These are phyloP conservation scores for Xenosphaeropsis pyriputrescens DNA, from an alignment of 2,329 filamentous ascomycete genomes.

Conservation along the genomic window DNA sequence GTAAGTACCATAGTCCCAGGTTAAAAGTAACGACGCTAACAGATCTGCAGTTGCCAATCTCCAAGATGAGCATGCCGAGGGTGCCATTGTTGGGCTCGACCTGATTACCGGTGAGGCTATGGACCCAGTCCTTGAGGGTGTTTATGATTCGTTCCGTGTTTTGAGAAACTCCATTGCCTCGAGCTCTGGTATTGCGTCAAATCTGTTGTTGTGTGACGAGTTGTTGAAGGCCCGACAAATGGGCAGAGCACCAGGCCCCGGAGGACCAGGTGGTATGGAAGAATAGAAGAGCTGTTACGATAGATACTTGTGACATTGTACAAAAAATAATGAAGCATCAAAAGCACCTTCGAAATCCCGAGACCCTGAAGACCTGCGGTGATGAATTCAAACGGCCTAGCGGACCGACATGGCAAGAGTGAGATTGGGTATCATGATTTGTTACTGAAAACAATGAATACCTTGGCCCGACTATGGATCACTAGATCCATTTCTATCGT, in stretches of 20 bases:
- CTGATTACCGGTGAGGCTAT: slow-evolving; percentile 80
- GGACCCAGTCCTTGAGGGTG: slow-evolving; percentile 84
- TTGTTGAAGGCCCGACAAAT: slow-evolving; percentile 96
- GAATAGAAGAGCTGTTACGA: slow-evolving; percentile 16
- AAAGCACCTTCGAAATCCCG: background rate
- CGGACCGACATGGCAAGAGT: too few species aligned
- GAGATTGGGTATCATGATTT: too few species aligned
- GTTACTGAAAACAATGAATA: too few species aligned
- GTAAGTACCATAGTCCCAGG: slow-evolving; percentile 36
- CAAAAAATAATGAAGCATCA: background rate
- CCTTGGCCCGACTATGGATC: too few species aligned
- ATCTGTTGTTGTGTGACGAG: slow-evolving; percentile 90
- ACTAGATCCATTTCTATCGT: too few species aligned
- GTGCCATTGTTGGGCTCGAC: slow-evolving; percentile 76
- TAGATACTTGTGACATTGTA: slow-evolving; percentile 1
- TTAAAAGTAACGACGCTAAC: slow-evolving; percentile 7
- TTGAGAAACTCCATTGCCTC: slow-evolving; percentile 88
- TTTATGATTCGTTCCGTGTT: slow-evolving; percentile 94
- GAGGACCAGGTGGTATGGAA: slow-evolving; percentile 41
- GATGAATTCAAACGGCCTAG: too few species aligned
- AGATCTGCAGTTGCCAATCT: slow-evolving; percentile 55
- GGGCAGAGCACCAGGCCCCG: slow-evolving; percentile 49
- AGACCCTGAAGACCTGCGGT: too few species aligned
- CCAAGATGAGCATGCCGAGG: slow-evolving; percentile 74
- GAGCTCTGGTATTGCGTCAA: slow-evolving; percentile 87